A percentile compares a stretch with the other conserved stretches of the same genome.
phyloP scores from a whole-genome alignment of 2,329 filamentous ascomycete genomes.

The Alternaria brassicae region DNA sequence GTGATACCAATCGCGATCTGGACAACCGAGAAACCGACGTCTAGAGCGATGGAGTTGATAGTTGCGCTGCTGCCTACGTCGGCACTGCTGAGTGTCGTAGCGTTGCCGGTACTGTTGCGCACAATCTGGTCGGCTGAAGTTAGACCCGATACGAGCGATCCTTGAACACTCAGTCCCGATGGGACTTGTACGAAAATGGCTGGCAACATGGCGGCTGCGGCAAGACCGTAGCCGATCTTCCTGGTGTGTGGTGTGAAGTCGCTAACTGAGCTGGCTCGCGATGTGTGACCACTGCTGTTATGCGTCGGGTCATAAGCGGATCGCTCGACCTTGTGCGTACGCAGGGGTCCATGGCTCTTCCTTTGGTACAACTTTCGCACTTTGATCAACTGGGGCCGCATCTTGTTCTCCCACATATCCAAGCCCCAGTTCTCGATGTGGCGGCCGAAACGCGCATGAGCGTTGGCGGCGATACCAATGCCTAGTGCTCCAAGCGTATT shows the following conservation, averaged over 20 bases:
- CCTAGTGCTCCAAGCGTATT: constrained; percentile 79
- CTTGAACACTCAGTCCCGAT: constrained; percentile 65
- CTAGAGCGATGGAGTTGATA: constrained; percentile 56
- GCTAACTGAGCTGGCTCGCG: constrained; percentile 31
- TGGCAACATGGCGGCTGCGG: constrained; percentile 83
- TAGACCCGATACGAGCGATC: constrained; percentile 64
- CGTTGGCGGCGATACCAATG: constrained; percentile 78
- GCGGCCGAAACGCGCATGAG: constrained; percentile 74
- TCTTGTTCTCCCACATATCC: constrained; percentile 61
- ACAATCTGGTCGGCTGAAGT: constrained; percentile 64
- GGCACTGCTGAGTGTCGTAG: constrained; percentile 47
- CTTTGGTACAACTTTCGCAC: constrained; percentile 37
- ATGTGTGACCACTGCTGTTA: constrained; percentile 26
- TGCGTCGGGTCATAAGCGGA: constrained; percentile 29
- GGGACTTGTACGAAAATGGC: constrained; percentile 79
- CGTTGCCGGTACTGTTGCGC: constrained; percentile 54
- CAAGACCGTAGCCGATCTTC: constrained; percentile 72
- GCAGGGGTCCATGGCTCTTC: constrained; percentile 26
- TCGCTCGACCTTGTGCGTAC: constrained; percentile 25
- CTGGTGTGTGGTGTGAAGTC: constrained; percentile 42
- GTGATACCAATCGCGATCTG: constrained; percentile 61
- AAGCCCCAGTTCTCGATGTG: constrained; percentile 64
- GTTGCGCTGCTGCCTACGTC: constrained; percentile 29
- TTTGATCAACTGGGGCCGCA: constrained; percentile 52
- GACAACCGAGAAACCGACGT: constrained; percentile 57